Evolutionary conservation across 225 moss, liverwort and hornwort genomes (phyloP).

Genomic region (Physcomitrium patens): DNA sequence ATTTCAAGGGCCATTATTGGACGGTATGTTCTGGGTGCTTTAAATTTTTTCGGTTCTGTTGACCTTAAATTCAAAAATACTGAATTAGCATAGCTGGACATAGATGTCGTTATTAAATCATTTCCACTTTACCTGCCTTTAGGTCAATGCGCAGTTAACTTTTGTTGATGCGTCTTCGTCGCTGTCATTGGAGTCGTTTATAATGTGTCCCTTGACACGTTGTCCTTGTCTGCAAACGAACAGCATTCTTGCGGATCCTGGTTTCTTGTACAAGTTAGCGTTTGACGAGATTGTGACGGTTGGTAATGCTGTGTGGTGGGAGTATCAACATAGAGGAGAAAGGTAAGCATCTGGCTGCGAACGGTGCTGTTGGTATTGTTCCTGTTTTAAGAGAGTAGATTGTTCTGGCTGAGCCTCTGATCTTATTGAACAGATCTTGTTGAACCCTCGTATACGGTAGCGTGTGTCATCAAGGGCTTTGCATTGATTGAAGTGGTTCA

Average conservation of each 20-base stretch:
- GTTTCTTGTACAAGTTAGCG: constrained; percentile 86
- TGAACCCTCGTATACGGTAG: too few species aligned
- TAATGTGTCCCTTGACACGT: not conserved
- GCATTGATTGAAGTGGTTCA: constrained; percentile 9
- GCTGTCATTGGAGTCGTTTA: not conserved
- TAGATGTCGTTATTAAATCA: too few species aligned
- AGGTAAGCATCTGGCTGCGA: constrained; percentile 56
- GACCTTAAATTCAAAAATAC: not conserved
- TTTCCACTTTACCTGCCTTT: too few species aligned
- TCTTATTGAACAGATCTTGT: too few species aligned
- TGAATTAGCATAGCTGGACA: too few species aligned
- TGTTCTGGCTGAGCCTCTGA: not conserved
- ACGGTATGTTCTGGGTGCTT: constrained; percentile 52
- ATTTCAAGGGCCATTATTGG: constrained; percentile 84
- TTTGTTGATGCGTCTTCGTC: too few species aligned
- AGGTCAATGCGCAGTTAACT: too few species aligned
- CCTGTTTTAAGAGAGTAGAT: too few species aligned
- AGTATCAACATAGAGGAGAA: constrained; percentile 86
- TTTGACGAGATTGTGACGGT: constrained; percentile 79
- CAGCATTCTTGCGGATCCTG: constrained; percentile 92
- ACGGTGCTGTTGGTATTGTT: not conserved
- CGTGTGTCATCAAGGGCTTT: not conserved
- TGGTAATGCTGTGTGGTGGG: constrained; percentile 92
- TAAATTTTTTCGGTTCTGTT: not conserved
- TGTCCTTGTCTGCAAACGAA: not conserved